Evolutionary conservation across 2,329 filamentous ascomycete genomes (phyloP).

Genomic region (Exserohilum turcica): DNA sequence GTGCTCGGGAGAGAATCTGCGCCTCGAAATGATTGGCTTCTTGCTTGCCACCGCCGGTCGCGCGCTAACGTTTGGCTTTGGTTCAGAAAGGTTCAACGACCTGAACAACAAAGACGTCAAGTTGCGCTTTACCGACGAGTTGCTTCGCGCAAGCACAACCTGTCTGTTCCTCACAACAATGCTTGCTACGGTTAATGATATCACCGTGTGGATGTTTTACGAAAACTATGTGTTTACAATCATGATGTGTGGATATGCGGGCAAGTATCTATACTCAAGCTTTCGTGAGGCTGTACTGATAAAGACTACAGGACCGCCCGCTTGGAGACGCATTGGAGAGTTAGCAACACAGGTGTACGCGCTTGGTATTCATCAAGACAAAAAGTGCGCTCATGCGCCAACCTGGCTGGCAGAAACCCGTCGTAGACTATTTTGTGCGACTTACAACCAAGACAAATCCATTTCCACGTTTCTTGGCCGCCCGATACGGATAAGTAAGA

Average conservation of each 20-base stretch:
- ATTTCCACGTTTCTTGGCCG: slow-evolving; percentile 44
- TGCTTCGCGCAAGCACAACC: slow-evolving; percentile 45
- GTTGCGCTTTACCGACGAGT: slow-evolving; percentile 35
- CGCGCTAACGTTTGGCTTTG: slow-evolving; percentile 34
- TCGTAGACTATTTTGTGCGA: slow-evolving; percentile 33
- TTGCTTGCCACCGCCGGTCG: slow-evolving; percentile 48
- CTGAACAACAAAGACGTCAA: slow-evolving; percentile 21
- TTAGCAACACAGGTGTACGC: slow-evolving; percentile 40
- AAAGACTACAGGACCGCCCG: slow-evolving; percentile 26
- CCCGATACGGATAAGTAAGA: slow-evolving; percentile 37
- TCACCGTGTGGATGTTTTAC: slow-evolving; percentile 43
- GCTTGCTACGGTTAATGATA: slow-evolving; percentile 48
- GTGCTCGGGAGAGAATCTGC: slow-evolving; percentile 46
- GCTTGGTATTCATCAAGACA: slow-evolving; percentile 41
- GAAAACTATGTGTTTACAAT: slow-evolving; percentile 46
- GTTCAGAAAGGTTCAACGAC: slow-evolving; percentile 26
- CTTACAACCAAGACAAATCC: slow-evolving; percentile 41
- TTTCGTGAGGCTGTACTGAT: background rate
- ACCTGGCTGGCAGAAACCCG: slow-evolving; percentile 39
- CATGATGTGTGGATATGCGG: slow-evolving; percentile 46
- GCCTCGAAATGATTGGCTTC: slow-evolving; percentile 49
- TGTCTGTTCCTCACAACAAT: slow-evolving; percentile 47
- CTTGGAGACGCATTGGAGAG: slow-evolving; percentile 42
- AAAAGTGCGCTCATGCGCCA: slow-evolving; percentile 29
- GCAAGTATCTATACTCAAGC: slow-evolving; percentile 25